These are phyloP conservation scores for Zanthoxylum bungeanum DNA, from an alignment of 345 rosid genomes.

Conservation along the genomic window DNA sequence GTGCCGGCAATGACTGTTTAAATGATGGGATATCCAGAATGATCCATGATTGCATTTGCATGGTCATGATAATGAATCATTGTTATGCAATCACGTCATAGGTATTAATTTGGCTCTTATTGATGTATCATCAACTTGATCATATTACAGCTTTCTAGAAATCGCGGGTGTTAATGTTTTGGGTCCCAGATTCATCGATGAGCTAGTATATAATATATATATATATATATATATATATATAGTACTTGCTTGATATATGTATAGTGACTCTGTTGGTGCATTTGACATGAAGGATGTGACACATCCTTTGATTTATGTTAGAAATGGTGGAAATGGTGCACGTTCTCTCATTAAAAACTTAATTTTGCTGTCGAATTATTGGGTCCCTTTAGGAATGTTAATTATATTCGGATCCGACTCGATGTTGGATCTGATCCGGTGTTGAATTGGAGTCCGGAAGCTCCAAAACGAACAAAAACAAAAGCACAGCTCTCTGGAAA, in stretches of 20 bases:
- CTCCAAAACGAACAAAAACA: no score
- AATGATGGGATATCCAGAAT: no score
- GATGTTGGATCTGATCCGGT: no score
- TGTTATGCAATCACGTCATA: slow-evolving; percentile 21
- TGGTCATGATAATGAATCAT: slow-evolving; percentile 32
- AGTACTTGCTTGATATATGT: not conserved
- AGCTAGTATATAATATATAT: not conserved
- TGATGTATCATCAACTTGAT: slow-evolving; percentile 25
- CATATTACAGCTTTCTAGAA: slow-evolving; percentile 30
- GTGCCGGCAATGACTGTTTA: no score
- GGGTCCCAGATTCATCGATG: slow-evolving; percentile 20
- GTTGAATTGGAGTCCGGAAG: no score
- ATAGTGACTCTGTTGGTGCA: slow-evolving; percentile 22
- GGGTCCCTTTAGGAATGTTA: slow-evolving; percentile 4
- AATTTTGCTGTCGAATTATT: not conserved
- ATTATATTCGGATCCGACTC: no score
- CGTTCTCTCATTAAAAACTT: not conserved
- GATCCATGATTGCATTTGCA: slow-evolving; percentile 22
- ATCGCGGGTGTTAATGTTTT: slow-evolving; percentile 14
- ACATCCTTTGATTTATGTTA: slow-evolving; percentile 6
- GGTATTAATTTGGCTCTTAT: slow-evolving; percentile 14
- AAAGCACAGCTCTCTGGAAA: no score
- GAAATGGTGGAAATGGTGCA: slow-evolving; percentile 2
- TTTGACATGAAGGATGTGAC: slow-evolving; percentile 28
- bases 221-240: no score